Base-by-base conservation (phyloP, 768 basidiomycete species). In the Phylloporus sp. region DNA sequence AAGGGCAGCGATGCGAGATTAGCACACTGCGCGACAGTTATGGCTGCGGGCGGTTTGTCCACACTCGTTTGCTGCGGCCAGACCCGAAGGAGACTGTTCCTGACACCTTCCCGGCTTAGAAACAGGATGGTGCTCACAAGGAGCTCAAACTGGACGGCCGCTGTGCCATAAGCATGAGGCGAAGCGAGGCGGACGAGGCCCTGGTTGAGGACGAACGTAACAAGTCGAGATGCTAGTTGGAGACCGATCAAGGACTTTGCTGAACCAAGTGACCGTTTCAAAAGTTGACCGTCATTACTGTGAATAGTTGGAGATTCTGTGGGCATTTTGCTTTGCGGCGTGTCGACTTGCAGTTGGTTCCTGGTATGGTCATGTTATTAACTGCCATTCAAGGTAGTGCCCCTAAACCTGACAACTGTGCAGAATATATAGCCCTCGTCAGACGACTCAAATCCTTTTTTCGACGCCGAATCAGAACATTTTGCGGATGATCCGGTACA, bases 91-190 rank as follows among this genome's bases (percentile, higher is more conserved):
- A 96, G 75, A 6, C 89, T 82, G 62, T 86, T 90, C 32, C 96
- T 77, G 8, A 98, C 78, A 15, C 94, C 95, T 65, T 99, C 96
- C n/a, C 96, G 76, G 27, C 86, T 84, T 8, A 98, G 74, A 65
- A 98, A 97, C 35, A 98, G 73, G 57, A 94, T 88, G 10, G 92
- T 92, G 55, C 85, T 89, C 37, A 89, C 76, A 21, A 98, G 61
- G 22, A 97, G 79, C 63, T 98, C 96, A 66, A 98, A 92, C 58
- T 96, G 94, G 51, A 99, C 87, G 0, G 91, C 81, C 14, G 90
- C 92, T 1, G 89, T 92, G 9, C 95, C 86, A 61, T 90, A 94
- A 13, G 84, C 86, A 27, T 79, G 78, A 1, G 94, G 93, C 0
- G 90, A 83, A 3, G 86, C 84, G 23, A 93, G 73, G 1, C 91